Evolutionary conservation across 371 early-diverging fungal genomes (phyloP), one percentile per base, ranked within the genome.

Genomic region (Circinella minor): DNA sequence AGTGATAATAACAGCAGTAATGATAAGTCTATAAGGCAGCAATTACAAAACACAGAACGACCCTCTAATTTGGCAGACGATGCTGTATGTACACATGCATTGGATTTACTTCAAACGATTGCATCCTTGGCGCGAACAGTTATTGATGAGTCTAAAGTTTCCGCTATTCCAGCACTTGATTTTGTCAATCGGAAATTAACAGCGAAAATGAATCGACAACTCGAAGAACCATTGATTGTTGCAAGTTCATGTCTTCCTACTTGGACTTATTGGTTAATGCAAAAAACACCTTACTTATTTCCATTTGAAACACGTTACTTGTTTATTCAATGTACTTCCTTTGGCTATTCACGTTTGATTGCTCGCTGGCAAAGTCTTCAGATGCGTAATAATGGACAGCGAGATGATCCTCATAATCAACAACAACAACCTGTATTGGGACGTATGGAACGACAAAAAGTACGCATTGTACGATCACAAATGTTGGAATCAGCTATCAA

Each of bases 181-280:
- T 96, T 96, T 78, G 70, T 89, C 70, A 96, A 94, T 76, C 85
- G 86, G 49, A 94, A 93, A 72, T 74, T 97, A 36, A 86, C 93
- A 0, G 92, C 94, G 46, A 96, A 96, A 75, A 80, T 95, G 55
- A 89, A 87, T 36, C 88, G 94, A 3, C 96, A 96, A 68, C 72
- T 97, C 34, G 91, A 93, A 74, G 96, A 96, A 64, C 93, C 95
- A 1, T 83, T 96, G 38, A 91, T 95, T 68, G 95, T 96, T 0
- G 94, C 93, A 3, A 91, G 93, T 61, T 79, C 87, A 9, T 91
- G 93, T 49, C 79, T 95, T 14, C 98, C 98, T 0, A 47, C 66
- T 20, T 97, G 98, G 98, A 86, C 91, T 17, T 74, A 81, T 15
- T 77, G 86, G 65, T 64, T 97, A 3, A 86, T 90, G 61, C 74